These are phyloP conservation scores for Petasospora rhodanensis DNA, from an alignment of 1,139 yeast genomes.

Conservation along the genomic window DNA sequence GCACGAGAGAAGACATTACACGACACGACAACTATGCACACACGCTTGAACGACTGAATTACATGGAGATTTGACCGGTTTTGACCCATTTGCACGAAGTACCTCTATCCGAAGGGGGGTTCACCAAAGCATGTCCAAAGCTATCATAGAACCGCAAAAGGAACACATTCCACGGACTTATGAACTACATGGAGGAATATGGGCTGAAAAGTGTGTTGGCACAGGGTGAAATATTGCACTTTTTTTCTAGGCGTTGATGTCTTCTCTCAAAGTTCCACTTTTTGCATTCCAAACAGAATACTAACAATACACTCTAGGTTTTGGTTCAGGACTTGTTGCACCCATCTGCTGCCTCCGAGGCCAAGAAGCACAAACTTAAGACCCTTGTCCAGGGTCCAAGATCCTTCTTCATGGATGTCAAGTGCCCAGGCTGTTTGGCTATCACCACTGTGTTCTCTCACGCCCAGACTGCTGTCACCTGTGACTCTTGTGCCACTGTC, in stretches of 20 bases:
- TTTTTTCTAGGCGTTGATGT: conserved; percentile 3
- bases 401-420: conserved; percentile 99
- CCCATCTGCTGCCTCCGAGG: conserved; percentile 97
- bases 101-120: too few relatives aligned
- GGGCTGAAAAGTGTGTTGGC: conserved; percentile 7
- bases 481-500: conserved; percentile 97
- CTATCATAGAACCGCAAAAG: conserved; percentile 8
- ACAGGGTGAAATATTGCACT: conserved; percentile 14
- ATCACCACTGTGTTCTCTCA: conserved; percentile 99
- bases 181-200: conserved; percentile 6
- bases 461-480: conserved; percentile 99
- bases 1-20: background rate
- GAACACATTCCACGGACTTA: conserved; percentile 1
- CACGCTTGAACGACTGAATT: too few relatives aligned
- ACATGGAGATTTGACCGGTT: too few relatives aligned
- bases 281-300: conserved; percentile 6
- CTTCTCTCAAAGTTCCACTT: conserved; percentile 1
- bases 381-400: conserved; percentile 96
- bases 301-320: conserved; percentile 46
- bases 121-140: conserved; percentile 5
- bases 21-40: too few relatives aligned
- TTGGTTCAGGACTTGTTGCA: conserved; percentile 96
- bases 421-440: conserved; percentile 98
- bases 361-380: conserved; percentile 96
- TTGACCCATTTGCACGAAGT: background rate